phyloP scores from a whole-genome alignment of 2,329 filamentous ascomycete genomes.

The Fusarium pseudocircinatum region DNA sequence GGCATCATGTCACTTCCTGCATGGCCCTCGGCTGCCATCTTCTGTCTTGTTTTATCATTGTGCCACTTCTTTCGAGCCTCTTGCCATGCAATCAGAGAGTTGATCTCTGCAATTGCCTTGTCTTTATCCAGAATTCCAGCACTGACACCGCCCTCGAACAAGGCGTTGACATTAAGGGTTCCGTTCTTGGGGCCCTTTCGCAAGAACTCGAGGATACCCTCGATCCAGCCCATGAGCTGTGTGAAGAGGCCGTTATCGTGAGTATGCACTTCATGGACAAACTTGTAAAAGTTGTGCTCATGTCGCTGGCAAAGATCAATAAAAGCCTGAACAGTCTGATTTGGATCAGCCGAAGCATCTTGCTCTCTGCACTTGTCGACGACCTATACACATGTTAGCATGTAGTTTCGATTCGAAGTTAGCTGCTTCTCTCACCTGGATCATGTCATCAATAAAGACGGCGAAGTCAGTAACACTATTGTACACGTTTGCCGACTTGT shows the following conservation, averaged over 20 bases:
- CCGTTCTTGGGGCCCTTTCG: slow-evolving; percentile 86
- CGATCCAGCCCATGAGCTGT: slow-evolving; percentile 96
- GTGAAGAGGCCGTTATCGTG: slow-evolving; percentile 98
- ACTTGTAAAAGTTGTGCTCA: slow-evolving; percentile 98
- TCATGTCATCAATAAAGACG: slow-evolving; percentile 90
- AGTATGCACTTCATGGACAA: slow-evolving; percentile 96
- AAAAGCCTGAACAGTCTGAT: slow-evolving; percentile 97
- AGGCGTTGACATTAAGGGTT: slow-evolving; percentile 91
- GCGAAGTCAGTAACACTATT: slow-evolving; percentile 97
- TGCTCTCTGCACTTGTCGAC: slow-evolving; percentile 73
- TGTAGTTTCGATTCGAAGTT: neutral
- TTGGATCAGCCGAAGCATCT: slow-evolving; percentile 93
- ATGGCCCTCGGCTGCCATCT: slow-evolving; percentile 88
- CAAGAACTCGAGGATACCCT: slow-evolving; percentile 93
- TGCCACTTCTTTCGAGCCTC: slow-evolving; percentile 98
- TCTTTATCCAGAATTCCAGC: slow-evolving; percentile 74
- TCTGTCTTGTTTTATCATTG: slow-evolving; percentile 95
- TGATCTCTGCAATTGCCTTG: slow-evolving; percentile 81
- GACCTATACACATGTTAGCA: slow-evolving; percentile 54
- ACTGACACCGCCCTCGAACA: slow-evolving; percentile 83
- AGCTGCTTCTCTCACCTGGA: slow-evolving; percentile 66
- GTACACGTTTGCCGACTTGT: slow-evolving; percentile 99
- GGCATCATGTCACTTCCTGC: slow-evolving; percentile 59
- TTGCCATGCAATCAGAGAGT: slow-evolving; percentile 91
- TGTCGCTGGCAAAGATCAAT: slow-evolving; percentile 96